Base-by-base conservation (phyloP, 768 basidiomycete species). In the Coprinopsis sp. region DNA sequence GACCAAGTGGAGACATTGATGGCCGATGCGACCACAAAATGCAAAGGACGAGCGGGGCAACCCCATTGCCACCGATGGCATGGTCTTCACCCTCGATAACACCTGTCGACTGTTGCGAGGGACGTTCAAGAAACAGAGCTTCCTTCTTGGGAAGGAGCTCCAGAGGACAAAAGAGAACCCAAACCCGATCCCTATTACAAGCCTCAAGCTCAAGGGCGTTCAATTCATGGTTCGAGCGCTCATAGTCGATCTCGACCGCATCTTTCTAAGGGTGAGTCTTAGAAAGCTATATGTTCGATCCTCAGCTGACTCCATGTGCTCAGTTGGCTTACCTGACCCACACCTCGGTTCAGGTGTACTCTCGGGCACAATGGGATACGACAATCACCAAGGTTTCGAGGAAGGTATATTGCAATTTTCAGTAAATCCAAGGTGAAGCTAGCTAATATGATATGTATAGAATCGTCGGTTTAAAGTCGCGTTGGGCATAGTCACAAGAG, bases 321-420 rank as follows among this genome's bases (percentile, higher is more conserved):
- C 30, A 52, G 51, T 34, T 52, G 4, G 51, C 51, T 7, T 52
- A 48, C 23, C 37, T 52, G 6, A 48, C 46, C 6, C 51, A 52
- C 34, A 52, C 51, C 16, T 47, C 51, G 16, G 30, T 48, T 2
- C 51, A 52, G 33, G 29, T 47, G 11, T 52, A 48, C 27, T 29
- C 23, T 14, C 36, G 14, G 23, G 10, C 8, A 14, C 25, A 19
- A 14, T 52, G 51, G 51, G 51, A 49, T 8, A 18, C 6, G 33
- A 10, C 24, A 28, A 21, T 44, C 21, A 25, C 22, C 13, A n/a
- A n/a, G n/a, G 10, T 28, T 19, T 24, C 36, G 19, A 24, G 36
- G 16, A 38, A 22, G 37, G 37, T 39, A 24, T 18, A 18, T 37
- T 18, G 14, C n/a, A 37, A 37, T 7, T 13, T 19, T 31, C n/a